phyloP scores from a whole-genome alignment of 768 basidiomycete genomes.

The Plicaturopsis crispa region DNA sequence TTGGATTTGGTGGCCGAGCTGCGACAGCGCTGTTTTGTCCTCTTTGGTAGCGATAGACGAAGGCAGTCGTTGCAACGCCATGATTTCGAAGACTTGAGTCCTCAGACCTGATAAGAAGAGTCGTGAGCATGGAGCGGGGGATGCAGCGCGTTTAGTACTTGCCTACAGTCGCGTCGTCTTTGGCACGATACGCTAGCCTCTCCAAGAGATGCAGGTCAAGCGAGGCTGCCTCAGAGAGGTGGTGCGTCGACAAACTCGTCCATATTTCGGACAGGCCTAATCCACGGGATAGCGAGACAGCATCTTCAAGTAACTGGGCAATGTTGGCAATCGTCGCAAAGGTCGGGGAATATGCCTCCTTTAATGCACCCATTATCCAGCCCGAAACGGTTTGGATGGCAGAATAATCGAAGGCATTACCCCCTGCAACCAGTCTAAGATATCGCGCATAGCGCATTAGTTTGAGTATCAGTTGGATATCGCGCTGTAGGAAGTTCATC shows the following conservation, averaged over 20 bases:
- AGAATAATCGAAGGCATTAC: conserved; percentile 54
- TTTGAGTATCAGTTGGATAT: conserved; percentile 24
- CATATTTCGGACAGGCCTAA: conserved; percentile 68
- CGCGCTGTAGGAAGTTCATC: conserved; percentile 14
- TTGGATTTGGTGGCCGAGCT: conserved; percentile 16
- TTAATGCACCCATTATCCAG: conserved; percentile 40
- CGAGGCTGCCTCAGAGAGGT: too few relatives aligned
- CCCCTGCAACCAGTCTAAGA: conserved; percentile 33
- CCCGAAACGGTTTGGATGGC: conserved; percentile 49
- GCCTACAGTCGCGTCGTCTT: too few relatives aligned
- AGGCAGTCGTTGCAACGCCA: too few relatives aligned
- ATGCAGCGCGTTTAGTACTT: too few relatives aligned
- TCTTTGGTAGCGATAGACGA: too few relatives aligned
- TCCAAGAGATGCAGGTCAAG: too few relatives aligned
- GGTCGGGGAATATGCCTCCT: conserved; percentile 20
- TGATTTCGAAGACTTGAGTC: conserved; percentile 30
- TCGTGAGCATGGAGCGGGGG: too few relatives aligned
- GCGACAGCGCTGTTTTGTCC: conserved; percentile 5
- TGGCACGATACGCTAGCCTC: too few relatives aligned
- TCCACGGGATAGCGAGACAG: conserved; percentile 60
- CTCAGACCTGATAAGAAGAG: conserved; percentile 27
- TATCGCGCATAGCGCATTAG: conserved; percentile 31
- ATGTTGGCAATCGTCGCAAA: conserved; percentile 26
- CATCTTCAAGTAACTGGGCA: conserved; percentile 32
- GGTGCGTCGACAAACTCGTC: conserved; percentile 37